phyloP scores from a whole-genome alignment of 2,329 filamentous ascomycete species.

The Sporothrix schenckii region DNA sequence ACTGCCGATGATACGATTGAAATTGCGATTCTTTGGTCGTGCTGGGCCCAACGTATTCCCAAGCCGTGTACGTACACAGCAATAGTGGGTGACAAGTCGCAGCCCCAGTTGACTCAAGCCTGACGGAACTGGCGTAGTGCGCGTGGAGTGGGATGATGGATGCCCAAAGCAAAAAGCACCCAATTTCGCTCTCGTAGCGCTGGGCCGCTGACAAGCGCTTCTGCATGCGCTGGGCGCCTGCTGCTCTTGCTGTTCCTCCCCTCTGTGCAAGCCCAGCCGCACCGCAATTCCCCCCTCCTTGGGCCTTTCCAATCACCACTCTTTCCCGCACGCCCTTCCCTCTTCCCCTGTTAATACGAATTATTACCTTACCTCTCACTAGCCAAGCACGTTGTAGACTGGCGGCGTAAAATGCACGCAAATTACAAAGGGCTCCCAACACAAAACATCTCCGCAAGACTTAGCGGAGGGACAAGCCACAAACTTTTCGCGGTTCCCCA shows the following conservation, averaged over 20 bases:
- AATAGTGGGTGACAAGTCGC: slow-evolving; percentile 23
- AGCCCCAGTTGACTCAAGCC: slow-evolving; percentile 23
- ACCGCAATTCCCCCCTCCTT: slow-evolving; percentile 25
- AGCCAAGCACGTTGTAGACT: neutral
- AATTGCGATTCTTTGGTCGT: neutral
- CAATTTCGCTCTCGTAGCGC: slow-evolving; percentile 4
- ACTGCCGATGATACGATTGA: neutral
- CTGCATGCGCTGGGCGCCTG: slow-evolving; percentile 2
- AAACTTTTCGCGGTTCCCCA: neutral
- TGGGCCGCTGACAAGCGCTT: slow-evolving; percentile 10
- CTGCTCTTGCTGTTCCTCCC: neutral
- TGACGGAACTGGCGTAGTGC: slow-evolving; percentile 31
- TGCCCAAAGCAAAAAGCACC: slow-evolving; percentile 21
- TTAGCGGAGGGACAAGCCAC: slow-evolving; percentile 8
- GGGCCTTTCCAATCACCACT: slow-evolving; percentile 20
- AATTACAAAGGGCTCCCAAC: slow-evolving; percentile 22
- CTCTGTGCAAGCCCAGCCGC: slow-evolving; percentile 19
- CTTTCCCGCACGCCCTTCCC: slow-evolving; percentile 23
- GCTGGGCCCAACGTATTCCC: slow-evolving; percentile 5
- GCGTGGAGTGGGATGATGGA: slow-evolving; percentile 22
- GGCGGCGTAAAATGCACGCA: slow-evolving; percentile 17
- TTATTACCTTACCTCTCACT: neutral
- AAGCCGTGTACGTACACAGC: too few relatives aligned
- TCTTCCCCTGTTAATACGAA: slow-evolving; percentile 26
- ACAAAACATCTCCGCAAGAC: slow-evolving; percentile 18